phyloP scores from a whole-genome alignment of 495 filamentous ascomycete genomes.

The Xylaria sp. region DNA sequence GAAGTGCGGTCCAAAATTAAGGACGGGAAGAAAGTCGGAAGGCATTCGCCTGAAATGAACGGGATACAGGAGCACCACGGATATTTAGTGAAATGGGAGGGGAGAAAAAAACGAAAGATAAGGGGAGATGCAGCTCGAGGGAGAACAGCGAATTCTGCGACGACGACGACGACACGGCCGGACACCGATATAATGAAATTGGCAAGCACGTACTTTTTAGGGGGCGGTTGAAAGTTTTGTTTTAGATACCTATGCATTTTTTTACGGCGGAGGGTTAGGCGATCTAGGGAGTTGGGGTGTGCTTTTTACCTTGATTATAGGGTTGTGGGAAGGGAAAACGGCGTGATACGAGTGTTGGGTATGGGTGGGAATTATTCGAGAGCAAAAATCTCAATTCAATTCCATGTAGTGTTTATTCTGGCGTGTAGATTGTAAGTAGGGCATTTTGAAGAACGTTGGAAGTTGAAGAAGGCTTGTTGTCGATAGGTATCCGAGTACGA shows the following conservation, averaged over 20 bases:
- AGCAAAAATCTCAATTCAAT: not conserved
- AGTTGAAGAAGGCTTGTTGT: not conserved
- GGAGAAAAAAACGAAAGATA: not conserved
- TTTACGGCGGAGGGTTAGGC: not conserved
- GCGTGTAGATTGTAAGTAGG: not conserved
- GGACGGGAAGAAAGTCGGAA: not conserved
- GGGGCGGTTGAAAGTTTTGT: not conserved
- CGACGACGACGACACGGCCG: constrained; percentile 11
- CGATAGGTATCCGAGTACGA: no score
- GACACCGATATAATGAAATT: constrained; percentile 1
- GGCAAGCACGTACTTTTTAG: not conserved
- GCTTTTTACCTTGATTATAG: not conserved
- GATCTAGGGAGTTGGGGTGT: not conserved
- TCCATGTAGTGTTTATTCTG: not conserved
- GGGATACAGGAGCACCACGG: not conserved
- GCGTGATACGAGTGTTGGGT: not conserved
- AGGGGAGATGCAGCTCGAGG: not conserved
- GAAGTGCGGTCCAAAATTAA: constrained; percentile 34
- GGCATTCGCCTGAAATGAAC: not conserved
- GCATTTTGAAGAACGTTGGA: not conserved
- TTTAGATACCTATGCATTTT: constrained; percentile 10
- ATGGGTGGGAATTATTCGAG: not conserved
- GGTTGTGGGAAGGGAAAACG: not conserved
- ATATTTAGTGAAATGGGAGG: not conserved
- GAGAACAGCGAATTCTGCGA: not conserved